Percentiles rank a stretch among this genome's conserved stretches.
Conservation (phyloP, 768 basidiomycete genomes). For the Dentipellis fragilis region DNA sequence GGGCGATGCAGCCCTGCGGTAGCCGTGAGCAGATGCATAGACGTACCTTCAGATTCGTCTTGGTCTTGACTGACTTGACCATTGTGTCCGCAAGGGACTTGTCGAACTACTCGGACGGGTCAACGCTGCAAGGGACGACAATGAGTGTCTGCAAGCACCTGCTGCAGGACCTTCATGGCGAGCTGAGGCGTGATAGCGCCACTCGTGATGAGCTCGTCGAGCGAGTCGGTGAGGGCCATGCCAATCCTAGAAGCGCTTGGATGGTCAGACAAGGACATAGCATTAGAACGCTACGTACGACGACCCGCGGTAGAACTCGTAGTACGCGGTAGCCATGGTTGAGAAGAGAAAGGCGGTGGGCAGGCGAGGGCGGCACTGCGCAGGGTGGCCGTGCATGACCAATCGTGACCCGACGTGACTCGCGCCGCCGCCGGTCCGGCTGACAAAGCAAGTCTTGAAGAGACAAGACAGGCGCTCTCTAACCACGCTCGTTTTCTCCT, state of each 20-base stretch:
- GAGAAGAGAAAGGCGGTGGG: not conserved
- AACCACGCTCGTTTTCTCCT: not conserved
- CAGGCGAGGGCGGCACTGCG: not conserved
- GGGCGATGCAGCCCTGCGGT: not conserved
- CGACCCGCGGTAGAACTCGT: conserved; percentile 87
- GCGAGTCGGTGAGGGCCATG: conserved; percentile 93
- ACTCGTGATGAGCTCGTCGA: conserved; percentile 96
- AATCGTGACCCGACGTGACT: conserved; percentile 8
- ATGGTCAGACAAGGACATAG: conserved; percentile 1
- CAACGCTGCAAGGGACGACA: not conserved
- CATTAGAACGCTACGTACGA: conserved; percentile 47
- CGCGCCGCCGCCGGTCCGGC: too few relatives aligned
- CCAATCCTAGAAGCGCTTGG: conserved; percentile 58
- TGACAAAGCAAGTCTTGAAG: too few relatives aligned
- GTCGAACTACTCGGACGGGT: conserved; percentile 61
- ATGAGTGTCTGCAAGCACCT: conserved; percentile 41
- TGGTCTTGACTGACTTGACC: conserved; percentile 89
- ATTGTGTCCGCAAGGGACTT: conserved; percentile 90
- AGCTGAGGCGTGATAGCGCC: conserved; percentile 95
- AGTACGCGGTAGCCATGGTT: conserved; percentile 73
- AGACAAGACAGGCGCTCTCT: not conserved
- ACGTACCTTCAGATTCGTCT: conserved; percentile 83
- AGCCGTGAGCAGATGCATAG: not conserved
- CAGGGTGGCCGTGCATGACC: not conserved
- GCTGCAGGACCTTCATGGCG: conserved; percentile 97